Conservation (phyloP, 2,329 filamentous ascomycete genomes). For the Microthyrium microscopicum region DNA sequence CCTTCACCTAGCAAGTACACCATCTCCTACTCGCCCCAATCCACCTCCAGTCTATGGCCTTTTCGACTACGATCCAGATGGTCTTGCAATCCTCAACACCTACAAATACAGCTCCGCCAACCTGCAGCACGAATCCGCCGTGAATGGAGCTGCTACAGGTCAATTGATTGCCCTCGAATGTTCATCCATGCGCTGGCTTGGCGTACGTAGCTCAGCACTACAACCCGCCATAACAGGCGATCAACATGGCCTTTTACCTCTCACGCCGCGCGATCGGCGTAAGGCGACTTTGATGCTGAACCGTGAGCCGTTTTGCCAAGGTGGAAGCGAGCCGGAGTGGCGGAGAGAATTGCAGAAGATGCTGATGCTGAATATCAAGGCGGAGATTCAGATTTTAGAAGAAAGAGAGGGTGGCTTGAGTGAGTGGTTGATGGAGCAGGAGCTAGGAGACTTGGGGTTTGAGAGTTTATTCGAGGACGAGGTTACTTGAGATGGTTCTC, state of each 20-base stretch:
- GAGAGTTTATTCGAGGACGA: too few species aligned
- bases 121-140: slow-evolving; percentile 40
- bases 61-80: slow-evolving; percentile 63
- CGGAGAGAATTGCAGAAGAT: slow-evolving; percentile 50
- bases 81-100: slow-evolving; percentile 54
- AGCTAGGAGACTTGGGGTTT: too few species aligned
- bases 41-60: slow-evolving; percentile 41
- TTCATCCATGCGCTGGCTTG: slow-evolving; percentile 46
- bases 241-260: slow-evolving; percentile 25
- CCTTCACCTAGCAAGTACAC: slow-evolving; percentile 35
- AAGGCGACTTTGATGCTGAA: slow-evolving; percentile 39
- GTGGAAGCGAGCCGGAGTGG: slow-evolving; percentile 23
- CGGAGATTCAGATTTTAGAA: slow-evolving; percentile 59
- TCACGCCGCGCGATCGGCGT: slow-evolving; percentile 41
- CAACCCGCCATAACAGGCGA: slow-evolving; percentile 8
- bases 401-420: slow-evolving; percentile 7
- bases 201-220: slow-evolving; percentile 29
- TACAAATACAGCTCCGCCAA: slow-evolving; percentile 55
- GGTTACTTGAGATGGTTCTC: too few species aligned
- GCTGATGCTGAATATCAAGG: slow-evolving; percentile 58
- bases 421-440: slow-evolving; percentile 2
- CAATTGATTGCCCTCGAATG: slow-evolving; percentile 27
- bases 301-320: slow-evolving; percentile 19
- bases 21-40: slow-evolving; percentile 27
- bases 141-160: too few species aligned